Percentiles rank a stretch among this genome's conserved stretches.
These are phyloP conservation scores for Gloeostereum incarnatum DNA, from an alignment of 768 basidiomycete species.

Conservation along the genomic window DNA sequence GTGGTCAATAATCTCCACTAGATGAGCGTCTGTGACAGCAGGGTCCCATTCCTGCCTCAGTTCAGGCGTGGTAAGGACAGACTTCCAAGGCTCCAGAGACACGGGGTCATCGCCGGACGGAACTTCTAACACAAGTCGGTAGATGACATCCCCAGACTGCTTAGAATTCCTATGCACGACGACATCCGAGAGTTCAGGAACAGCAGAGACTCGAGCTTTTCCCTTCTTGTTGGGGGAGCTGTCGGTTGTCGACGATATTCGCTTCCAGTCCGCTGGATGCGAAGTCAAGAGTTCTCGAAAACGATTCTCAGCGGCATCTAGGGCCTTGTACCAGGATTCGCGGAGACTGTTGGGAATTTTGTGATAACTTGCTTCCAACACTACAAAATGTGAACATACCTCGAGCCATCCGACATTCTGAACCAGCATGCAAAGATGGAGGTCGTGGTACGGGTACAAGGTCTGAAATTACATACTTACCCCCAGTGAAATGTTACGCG, in stretches of 20 bases:
- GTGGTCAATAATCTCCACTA: conserved; percentile 82
- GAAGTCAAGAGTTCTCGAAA: conserved; percentile 72
- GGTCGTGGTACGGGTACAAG: too few species aligned
- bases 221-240: conserved; percentile 43
- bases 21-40: conserved; percentile 75
- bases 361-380: neutral
- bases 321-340: conserved; percentile 73
- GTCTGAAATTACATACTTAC: too few species aligned
- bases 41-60: conserved; percentile 90
- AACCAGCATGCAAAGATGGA: too few species aligned
- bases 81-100: conserved; percentile 71
- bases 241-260: conserved; percentile 42
- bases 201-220: conserved; percentile 39
- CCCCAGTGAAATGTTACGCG: too few species aligned
- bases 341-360: conserved; percentile 46
- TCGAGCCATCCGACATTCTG: conserved; percentile 58
- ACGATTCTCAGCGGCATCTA: conserved; percentile 64
- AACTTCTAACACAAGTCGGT: conserved; percentile 76
- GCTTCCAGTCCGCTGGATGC: conserved; percentile 71
- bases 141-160: conserved; percentile 69
- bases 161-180: conserved; percentile 64
- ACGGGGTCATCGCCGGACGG: conserved; percentile 50
- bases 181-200: conserved; percentile 64
- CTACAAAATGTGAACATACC: conserved; percentile 23
- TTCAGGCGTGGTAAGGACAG: conserved; percentile 79